A percentile compares a stretch with the other conserved stretches of the same genome.
phyloP scores from a whole-genome alignment of 2,329 filamentous ascomycete genomes.

The Curvularia verruculosa region DNA sequence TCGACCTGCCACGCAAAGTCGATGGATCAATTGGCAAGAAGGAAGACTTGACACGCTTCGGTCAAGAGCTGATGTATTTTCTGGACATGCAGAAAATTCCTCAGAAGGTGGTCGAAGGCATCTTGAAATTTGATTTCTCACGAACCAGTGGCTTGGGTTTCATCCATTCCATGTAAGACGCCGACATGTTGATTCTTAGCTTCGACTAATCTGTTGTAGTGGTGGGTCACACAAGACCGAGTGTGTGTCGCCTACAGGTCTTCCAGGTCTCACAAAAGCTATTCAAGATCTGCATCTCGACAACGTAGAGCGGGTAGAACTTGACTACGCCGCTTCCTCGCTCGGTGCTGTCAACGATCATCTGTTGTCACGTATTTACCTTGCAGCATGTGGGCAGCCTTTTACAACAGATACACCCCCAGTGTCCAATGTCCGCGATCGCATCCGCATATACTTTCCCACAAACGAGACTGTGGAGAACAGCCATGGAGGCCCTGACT shows the following conservation, averaged over 20 bases:
- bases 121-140: constrained; percentile 81
- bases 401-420: constrained; percentile 8
- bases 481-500: constrained; percentile 66
- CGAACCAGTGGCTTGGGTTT: constrained; percentile 76
- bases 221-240: constrained; percentile 44
- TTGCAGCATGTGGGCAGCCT: constrained; percentile 58
- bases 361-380: constrained; percentile 66
- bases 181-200: not conserved
- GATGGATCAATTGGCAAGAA: constrained; percentile 30
- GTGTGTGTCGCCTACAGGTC: constrained; percentile 64
- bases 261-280: constrained; percentile 73
- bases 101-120: constrained; percentile 67
- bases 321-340: constrained; percentile 83
- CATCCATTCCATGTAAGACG: constrained; percentile 79
- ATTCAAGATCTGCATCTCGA: constrained; percentile 53
- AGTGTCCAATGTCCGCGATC: constrained; percentile 17
- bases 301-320: constrained; percentile 58
- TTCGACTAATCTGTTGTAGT: constrained; percentile 23
- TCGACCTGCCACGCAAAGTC: constrained; percentile 75
- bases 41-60: constrained; percentile 62
- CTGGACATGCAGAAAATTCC: constrained; percentile 70
- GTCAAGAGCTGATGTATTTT: constrained; percentile 73
- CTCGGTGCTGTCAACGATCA: constrained; percentile 75
- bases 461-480: constrained; percentile 55
- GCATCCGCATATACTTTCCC: constrained; percentile 44